phyloP scores from a whole-genome alignment of 2,329 filamentous ascomycete species.

The Ceratocystiopsis brevicomis region DNA sequence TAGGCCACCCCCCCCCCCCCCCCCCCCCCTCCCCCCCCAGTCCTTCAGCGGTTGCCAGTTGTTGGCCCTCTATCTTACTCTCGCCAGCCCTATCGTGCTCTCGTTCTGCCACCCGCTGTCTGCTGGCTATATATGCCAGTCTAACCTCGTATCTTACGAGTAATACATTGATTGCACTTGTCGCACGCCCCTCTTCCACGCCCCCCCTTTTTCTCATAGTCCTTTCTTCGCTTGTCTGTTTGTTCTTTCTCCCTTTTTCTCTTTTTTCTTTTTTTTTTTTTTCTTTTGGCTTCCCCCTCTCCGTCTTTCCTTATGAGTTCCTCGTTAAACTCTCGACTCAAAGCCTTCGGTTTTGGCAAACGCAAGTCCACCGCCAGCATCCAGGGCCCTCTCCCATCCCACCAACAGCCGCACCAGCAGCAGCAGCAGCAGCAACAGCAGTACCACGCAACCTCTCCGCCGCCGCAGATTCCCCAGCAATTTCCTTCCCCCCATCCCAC shows the following conservation, averaged over 20 bases:
- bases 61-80: not conserved
- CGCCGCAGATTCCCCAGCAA: not conserved
- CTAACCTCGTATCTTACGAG: too few relatives aligned
- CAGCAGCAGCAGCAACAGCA: not conserved
- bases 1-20: too few relatives aligned
- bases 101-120: not conserved
- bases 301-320: constrained; percentile 38
- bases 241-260: not conserved
- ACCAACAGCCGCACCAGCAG: not conserved
- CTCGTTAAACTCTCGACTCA: constrained; percentile 56
- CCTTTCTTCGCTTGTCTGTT: not conserved
- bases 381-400: constrained; percentile 13
- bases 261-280: not conserved
- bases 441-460: not conserved
- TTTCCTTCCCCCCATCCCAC: not conserved
- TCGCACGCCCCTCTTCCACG: not conserved
- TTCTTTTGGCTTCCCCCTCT: constrained; percentile 4
- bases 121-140: not conserved
- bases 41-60: not conserved
- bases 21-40: too few relatives aligned
- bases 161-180: too few relatives aligned
- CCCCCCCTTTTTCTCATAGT: not conserved
- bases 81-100: not conserved
- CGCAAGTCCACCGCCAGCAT: constrained; percentile 49
- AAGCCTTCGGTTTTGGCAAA: constrained; percentile 64